Percentiles rank a stretch among this genome's conserved stretches.
These are phyloP conservation scores for Podospora didyma DNA, from an alignment of 495 filamentous ascomycete species.

Conservation along the genomic window DNA sequence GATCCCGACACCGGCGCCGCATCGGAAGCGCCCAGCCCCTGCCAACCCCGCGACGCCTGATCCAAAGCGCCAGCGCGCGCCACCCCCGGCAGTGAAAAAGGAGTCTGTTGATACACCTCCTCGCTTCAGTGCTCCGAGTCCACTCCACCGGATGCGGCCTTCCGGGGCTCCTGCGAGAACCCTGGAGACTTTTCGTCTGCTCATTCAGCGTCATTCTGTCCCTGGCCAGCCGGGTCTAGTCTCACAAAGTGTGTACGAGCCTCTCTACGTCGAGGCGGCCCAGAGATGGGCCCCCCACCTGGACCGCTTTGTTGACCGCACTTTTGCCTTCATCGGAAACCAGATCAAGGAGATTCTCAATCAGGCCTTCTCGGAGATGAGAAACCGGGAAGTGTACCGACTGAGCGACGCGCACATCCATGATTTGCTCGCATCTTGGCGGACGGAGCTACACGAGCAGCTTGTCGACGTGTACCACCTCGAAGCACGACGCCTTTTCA, in stretches of 20 bases:
- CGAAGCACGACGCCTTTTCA: constrained; percentile 38
- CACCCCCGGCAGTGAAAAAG: constrained; percentile 6
- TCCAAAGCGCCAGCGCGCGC: constrained; percentile 14
- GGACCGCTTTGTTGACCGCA: constrained; percentile 29
- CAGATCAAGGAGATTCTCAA: constrained; percentile 31
- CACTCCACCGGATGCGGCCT: no score
- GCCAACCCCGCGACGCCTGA: not conserved
- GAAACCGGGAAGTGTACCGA: constrained; percentile 37
- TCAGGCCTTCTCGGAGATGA: constrained; percentile 30
- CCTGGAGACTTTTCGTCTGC: constrained; percentile 29
- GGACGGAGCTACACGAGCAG: constrained; percentile 20
- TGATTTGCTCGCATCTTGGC: constrained; percentile 28
- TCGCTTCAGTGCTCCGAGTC: no score
- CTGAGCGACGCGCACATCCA: constrained; percentile 29
- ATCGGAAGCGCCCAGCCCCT: constrained; percentile 6
- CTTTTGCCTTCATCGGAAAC: constrained; percentile 27
- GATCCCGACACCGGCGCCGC: constrained; percentile 9
- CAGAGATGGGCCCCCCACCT: constrained; percentile 33
- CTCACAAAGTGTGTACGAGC: constrained; percentile 36
- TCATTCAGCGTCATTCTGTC: constrained; percentile 33
- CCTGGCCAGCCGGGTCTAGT: constrained; percentile 44
- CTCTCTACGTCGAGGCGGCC: constrained; percentile 33
- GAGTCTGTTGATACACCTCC: constrained; percentile 4
- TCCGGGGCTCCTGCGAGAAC: constrained; percentile 4
- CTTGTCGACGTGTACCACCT: constrained; percentile 33